Evolutionary conservation across 305 asterid genomes (phyloP), one percentile per base, ranked within the genome.

Genomic region (Rubia peregrina): DNA sequence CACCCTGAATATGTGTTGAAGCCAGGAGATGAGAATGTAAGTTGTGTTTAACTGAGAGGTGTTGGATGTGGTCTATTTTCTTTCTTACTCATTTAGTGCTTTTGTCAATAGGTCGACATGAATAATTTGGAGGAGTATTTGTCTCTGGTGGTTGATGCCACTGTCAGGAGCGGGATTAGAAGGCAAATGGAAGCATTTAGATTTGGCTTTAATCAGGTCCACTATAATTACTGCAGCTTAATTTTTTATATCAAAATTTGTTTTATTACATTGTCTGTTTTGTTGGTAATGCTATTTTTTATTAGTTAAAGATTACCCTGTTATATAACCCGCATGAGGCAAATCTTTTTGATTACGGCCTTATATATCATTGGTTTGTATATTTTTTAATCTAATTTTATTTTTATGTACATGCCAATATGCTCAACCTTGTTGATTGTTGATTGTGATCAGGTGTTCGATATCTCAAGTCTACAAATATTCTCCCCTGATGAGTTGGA

Each of bases 181-280:
- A 90, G 96, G 66, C 98, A 92, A 78, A 74, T 86, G 79, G 99
- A 95, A 75, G 97, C 99, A 41, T 95, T 92, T 84, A 88, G 91
- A 92, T 85, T 93, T 73, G 99, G 99, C 70, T 95, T 95, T 83
- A 90, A 87, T 85, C 98, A 95, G 98, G 99, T 91, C 61, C 72
- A 63, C 69, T 51, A 22, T 41, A 48, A 17, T 44, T 55, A 40
- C 55, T 44, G 44, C 69, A 38, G 6, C n/a, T 44, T 74, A 64
- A 40, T 38, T 41, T 38, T 51, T 38, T 13, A 13, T 1, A 8
- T 40, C 24, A 36, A 4, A 14, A 56, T 57, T 24, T 57, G 38
- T 21, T 68, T 49, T 36, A 19, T n/a, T 59, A 21, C 26, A 7
- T 10, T 10, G 4, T 1, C 59, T 44, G 26, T 30, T 5, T 41